Evolutionary conservation across 192 early-diverging fungal genomes (phyloP).

Genomic region (Spizellomyces sp.): DNA sequence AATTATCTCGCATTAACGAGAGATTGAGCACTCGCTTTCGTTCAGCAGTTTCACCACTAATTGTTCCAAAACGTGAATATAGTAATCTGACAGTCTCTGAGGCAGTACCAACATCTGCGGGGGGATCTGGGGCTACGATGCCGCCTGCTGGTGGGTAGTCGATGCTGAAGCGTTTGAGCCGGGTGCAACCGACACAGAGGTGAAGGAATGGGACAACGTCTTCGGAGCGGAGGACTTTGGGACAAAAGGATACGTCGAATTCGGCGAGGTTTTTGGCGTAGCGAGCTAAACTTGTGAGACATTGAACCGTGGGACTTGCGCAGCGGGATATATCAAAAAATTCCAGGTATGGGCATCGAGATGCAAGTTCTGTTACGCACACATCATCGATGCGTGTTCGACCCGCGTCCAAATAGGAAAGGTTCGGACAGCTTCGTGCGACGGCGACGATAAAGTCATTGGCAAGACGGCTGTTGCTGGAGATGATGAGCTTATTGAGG

Average conservation of each 20-base stretch:
- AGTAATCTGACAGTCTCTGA: conserved; percentile 25
- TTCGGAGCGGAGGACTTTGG: conserved; percentile 24
- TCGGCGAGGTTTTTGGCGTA: conserved; percentile 18
- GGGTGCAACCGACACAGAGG: conserved; percentile 15
- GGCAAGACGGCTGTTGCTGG: conserved; percentile 13
- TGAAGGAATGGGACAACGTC: conserved; percentile 25
- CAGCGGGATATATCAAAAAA: conserved; percentile 22
- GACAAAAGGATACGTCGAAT: conserved; percentile 24
- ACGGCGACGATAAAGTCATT: conserved; percentile 25
- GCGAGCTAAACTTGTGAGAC: conserved; percentile 15
- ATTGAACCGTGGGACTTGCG: conserved; percentile 14
- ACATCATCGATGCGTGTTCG: conserved; percentile 24
- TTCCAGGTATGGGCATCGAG: conserved; percentile 22
- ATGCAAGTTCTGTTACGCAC: conserved; percentile 17
- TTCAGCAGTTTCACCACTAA: conserved; percentile 16
- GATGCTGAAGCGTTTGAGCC: conserved; percentile 26
- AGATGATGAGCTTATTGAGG: conserved; percentile 30
- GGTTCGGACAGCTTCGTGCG: conserved; percentile 19
- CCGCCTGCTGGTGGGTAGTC: conserved; percentile 29
- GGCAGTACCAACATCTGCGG: conserved; percentile 22
- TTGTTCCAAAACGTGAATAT: conserved; percentile 19
- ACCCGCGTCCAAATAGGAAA: conserved; percentile 26
- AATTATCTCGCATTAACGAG: conserved; percentile 10
- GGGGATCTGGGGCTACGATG: conserved; percentile 15
- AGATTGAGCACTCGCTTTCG: conserved; percentile 25